Conservation (phyloP, 495 filamentous ascomycete genomes). For the Halenospora varia region DNA sequence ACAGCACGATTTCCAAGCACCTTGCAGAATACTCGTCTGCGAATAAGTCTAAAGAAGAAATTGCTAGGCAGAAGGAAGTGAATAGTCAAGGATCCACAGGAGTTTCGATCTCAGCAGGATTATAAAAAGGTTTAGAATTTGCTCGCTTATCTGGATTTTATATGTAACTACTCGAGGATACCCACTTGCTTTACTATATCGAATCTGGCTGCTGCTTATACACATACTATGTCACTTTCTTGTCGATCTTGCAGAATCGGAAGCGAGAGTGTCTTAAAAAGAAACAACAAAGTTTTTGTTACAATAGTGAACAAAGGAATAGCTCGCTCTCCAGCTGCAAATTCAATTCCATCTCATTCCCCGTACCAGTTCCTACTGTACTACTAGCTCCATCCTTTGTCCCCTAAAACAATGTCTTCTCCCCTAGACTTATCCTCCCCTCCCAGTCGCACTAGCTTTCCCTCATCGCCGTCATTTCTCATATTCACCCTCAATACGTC, state of each 20-base stretch:
- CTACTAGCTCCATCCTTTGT: background rate
- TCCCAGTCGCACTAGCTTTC: background rate
- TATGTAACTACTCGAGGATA: background rate
- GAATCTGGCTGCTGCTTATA: background rate
- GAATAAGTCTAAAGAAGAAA: conserved; percentile 1
- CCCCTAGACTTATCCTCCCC: background rate
- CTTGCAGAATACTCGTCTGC: conserved; percentile 8
- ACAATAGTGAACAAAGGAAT: background rate
- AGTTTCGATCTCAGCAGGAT: background rate
- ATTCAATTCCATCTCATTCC: too few species aligned
- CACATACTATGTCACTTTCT: too few species aligned
- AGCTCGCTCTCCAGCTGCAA: too few species aligned
- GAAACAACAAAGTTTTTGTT: background rate
- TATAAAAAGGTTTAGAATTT: too few species aligned
- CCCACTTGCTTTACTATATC: background rate
- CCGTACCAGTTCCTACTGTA: background rate
- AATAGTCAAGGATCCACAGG: background rate
- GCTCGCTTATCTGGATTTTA: too few species aligned
- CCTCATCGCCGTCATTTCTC: background rate
- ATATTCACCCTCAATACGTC: background rate
- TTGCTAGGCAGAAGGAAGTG: conserved; percentile 3
- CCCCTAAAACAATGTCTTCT: background rate
- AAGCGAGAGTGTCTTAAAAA: too few species aligned
- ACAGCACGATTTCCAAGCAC: background rate
- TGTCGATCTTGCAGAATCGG: too few species aligned